These are phyloP conservation scores for Coemansia sp. DNA, from an alignment of 192 early-diverging fungal species.

Conservation along the genomic window DNA sequence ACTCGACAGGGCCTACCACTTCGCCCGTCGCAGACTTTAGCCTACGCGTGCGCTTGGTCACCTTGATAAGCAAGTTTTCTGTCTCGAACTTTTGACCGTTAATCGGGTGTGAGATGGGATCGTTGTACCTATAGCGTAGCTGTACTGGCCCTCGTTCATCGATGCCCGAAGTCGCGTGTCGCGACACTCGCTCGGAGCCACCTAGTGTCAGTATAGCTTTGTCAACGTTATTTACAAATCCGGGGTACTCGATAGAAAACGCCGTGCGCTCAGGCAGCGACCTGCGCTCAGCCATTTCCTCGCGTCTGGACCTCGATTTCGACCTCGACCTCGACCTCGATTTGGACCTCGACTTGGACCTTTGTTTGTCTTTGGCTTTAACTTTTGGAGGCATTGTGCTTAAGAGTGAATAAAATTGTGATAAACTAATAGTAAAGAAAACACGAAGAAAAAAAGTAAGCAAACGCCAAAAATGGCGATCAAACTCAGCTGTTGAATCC, in stretches of 20 bases:
- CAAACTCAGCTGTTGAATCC: background rate
- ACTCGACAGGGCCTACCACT: background rate
- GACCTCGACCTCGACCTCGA: background rate
- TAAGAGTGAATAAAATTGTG: background rate
- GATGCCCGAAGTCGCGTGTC: conserved; percentile 17
- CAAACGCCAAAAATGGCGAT: background rate
- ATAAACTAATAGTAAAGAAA: background rate
- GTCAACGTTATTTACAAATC: conserved; percentile 37
- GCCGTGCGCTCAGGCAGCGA: conserved; percentile 26
- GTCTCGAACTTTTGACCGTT: conserved; percentile 46
- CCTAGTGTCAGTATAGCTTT: conserved; percentile 50
- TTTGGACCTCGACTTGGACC: background rate
- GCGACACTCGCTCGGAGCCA: conserved; percentile 44
- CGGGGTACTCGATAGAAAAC: conserved; percentile 57
- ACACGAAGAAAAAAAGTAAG: background rate
- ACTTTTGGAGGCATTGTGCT: background rate
- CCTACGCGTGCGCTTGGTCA: conserved; percentile 37
- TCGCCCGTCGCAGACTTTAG: conserved; percentile 4
- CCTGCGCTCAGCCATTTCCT: conserved; percentile 30
- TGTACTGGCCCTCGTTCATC: conserved; percentile 40
- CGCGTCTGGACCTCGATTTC: no score
- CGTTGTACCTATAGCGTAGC: conserved; percentile 53
- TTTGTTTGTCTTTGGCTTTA: background rate
- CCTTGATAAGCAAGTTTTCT: conserved; percentile 52
- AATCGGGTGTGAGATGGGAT: conserved; percentile 53